Base-by-base conservation (phyloP, 805 yeast genomes). In the Candida pseudofarinosa region DNA sequence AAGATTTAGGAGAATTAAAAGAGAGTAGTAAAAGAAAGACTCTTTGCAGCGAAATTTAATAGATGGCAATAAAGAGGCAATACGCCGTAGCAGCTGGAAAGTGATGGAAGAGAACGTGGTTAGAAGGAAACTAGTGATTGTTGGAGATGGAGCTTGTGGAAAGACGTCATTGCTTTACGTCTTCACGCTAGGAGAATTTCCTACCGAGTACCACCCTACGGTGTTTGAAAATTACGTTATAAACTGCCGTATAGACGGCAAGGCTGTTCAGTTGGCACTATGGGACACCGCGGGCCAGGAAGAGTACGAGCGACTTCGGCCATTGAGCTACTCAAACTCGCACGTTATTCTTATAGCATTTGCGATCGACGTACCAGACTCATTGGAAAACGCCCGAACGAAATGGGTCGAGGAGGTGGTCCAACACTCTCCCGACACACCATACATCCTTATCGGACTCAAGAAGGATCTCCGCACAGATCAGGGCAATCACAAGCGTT, bases 231-330 rank as follows among this genome's bases (percentile, higher is more conserved):
- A 90, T 62, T 88, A 90, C 60, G 96, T 89, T 13, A 88, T 96
- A 1, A 96, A 88, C 55, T 89, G 97, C 62, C 71, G 96, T 44
- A 95, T 90, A 15, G 97, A 89, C 57, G 97, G 97, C 3, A 89
- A 88, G 52, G 85, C 93, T 13, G 95, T 89, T 3, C 84, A 88
- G 49, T 65, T 89, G 43, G 90, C 95, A 1, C 66, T 89, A 19
- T 89, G 97, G 97, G 97, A 89, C 60, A 89, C 97, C 1, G 97
- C 97, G 2, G 97, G 97, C 2, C 97, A 89, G 65, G 97, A 89
- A 67, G 97, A 89, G 63, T 89, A 89, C 59, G 97, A 89, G 59
- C 69, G 97, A 45, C 69, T 90, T 45, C 77, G 97, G 47, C 97
- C 97, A 0, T 69, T 90, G 50, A 85, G 95, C 17, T 90, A 90